Evolutionary conservation across 768 basidiomycete genomes (phyloP).

Genomic region (Jaapia argillacea): DNA sequence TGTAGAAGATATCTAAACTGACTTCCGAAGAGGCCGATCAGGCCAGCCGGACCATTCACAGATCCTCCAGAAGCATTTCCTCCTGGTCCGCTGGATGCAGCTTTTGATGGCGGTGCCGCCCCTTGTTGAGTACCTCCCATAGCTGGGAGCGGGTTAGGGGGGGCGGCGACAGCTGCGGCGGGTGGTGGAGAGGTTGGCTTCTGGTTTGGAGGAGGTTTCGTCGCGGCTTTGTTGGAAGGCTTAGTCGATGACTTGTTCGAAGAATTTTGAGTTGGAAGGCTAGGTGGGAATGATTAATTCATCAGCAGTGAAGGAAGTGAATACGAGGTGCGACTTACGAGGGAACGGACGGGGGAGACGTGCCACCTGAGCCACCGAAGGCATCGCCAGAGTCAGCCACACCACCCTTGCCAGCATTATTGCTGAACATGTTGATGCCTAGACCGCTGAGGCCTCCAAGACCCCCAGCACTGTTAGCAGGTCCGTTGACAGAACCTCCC

Average conservation of each 20-base stretch:
- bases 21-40: neutral
- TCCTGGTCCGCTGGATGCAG: neutral
- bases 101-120: too few species aligned
- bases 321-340: too few species aligned
- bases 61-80: neutral
- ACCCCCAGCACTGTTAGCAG: slow-evolving; percentile 1
- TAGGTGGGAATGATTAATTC: too few species aligned
- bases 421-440: slow-evolving; percentile 7
- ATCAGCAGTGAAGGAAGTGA: too few species aligned
- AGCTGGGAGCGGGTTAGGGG: neutral
- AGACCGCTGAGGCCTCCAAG: slow-evolving; percentile 5
- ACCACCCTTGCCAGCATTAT: slow-evolving; percentile 11
- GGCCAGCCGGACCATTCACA: neutral
- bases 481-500: neutral
- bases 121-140: neutral
- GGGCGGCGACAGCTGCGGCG: neutral
- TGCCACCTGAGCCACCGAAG: neutral
- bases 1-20: neutral
- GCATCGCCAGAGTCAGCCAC: slow-evolving; percentile 4
- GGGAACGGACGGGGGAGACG: neutral
- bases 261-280: too few species aligned
- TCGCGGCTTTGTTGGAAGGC: neutral
- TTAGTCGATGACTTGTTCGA: too few species aligned
- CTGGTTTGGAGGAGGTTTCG: neutral
- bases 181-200: neutral